Evolutionary conservation across 768 basidiomycete species (phyloP).

Genomic region (Lactarius trivialis): DNA sequence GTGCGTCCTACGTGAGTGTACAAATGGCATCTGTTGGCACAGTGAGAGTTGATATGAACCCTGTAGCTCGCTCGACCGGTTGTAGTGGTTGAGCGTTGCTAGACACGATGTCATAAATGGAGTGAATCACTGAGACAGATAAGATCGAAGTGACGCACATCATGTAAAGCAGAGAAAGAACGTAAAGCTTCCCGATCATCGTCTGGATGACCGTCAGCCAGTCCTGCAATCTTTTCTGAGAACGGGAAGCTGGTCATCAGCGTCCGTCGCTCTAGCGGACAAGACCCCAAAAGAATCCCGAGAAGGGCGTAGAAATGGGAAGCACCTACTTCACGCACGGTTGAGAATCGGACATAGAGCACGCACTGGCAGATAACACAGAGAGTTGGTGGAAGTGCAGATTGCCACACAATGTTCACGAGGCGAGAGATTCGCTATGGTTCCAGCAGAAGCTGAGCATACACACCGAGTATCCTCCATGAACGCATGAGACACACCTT

Average conservation of each 20-base stretch:
- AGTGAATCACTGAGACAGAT: neutral
- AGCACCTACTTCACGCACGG: neutral
- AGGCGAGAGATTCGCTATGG: neutral
- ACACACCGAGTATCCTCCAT: too few relatives aligned
- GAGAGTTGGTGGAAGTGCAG: slow-evolving; percentile 12
- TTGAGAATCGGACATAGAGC: neutral
- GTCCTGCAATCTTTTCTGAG: neutral
- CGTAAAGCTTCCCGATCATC: slow-evolving; percentile 14
- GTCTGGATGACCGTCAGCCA: slow-evolving; percentile 1
- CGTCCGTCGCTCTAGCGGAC: neutral
- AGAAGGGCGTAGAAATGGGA: neutral
- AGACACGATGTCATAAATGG: neutral
- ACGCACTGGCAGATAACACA: neutral
- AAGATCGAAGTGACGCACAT: neutral
- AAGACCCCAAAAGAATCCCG: neutral
- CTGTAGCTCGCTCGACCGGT: neutral
- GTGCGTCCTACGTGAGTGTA: neutral
- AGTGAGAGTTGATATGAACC: slow-evolving; percentile 1
- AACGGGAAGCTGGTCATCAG: neutral
- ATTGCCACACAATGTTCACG: slow-evolving; percentile 3
- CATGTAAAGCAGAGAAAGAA: slow-evolving; percentile 9
- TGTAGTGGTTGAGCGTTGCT: neutral
- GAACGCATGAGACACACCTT: neutral
- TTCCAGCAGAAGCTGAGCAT: neutral
- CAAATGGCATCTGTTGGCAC: neutral